Conservation (phyloP, 169 alveolate species). For the Plasmodium knowlesi region DNA sequence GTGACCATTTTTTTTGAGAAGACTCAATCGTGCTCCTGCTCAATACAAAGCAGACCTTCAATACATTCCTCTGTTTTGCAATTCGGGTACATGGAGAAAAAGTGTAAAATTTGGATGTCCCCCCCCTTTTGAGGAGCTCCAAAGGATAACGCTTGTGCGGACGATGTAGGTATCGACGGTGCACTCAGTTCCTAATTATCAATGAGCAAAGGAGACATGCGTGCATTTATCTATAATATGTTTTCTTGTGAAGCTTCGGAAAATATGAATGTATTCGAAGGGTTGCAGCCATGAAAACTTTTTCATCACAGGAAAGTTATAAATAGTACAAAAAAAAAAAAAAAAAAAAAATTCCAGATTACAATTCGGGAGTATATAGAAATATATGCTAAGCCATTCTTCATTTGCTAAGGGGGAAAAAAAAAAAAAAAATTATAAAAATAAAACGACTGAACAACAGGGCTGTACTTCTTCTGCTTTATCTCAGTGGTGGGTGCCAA, state of each 20-base stretch:
- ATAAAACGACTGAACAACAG: background rate
- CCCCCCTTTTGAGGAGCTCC: background rate
- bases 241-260: background rate
- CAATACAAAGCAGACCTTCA: background rate
- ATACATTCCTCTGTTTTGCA: background rate
- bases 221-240: background rate
- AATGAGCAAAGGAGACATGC: background rate
- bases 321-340: background rate
- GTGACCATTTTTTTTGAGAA: background rate
- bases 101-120: background rate
- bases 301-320: background rate
- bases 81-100: background rate
- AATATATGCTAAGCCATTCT: background rate
- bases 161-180: background rate
- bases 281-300: background rate
- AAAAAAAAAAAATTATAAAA: no score
- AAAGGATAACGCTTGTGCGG: background rate
- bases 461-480: background rate
- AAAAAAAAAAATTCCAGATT: background rate
- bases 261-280: background rate
- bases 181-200: background rate
- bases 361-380: background rate
- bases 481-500: background rate
- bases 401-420: background rate
- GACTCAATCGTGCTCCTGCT: background rate